Evolutionary conservation across 768 basidiomycete genomes (phyloP), one percentile per base, ranked within the genome.

Genomic region (Psilocybe tampanensis): DNA sequence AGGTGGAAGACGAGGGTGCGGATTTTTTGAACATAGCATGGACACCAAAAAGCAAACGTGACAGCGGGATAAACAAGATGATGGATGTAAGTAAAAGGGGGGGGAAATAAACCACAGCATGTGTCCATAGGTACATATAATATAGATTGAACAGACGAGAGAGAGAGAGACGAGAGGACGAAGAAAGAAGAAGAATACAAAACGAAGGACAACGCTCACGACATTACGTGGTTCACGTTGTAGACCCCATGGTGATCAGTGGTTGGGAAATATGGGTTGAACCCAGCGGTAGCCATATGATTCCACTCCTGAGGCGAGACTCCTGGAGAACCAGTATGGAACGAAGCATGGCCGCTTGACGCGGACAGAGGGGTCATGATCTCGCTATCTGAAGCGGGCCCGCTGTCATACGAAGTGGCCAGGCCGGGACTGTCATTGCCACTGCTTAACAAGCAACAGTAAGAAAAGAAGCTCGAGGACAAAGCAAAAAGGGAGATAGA

Each of bases 261-360:
- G 58, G 85, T 75, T 32, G 87, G 83, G 66, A 90, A 90, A 70
- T 90, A 90, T 5, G 88, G 77, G 53, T 86, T 88, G 71, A 86
- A 89, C 29, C 82, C 80, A 13, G 77, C 69, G 24, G 81, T 65
- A 21, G 80, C 75, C 67, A 86, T 75, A 55, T 80, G 75, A 61
- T 77, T 82, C 87, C 86, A 88, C 70, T 88, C 81, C 61, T 84
- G 80, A 39, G 82, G 80, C 54, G 83, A 78, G 64, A 82, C 80
- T 67, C 75, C 80, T 34, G 78, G 74, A 36, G 80, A 78, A 22
- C 74, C 75, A 1, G 67, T 60, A 47, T 79, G 77, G 65, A 79
- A 82, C 15, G 78, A 78, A 8, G 73, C 62, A 41, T 79, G 79
- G n/a, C 76, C 75, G 60, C 77, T 79, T 32, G 81, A 78, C 18